Evolutionary conservation across 306 rosid genomes (phyloP).

Genomic region (Trifolium dubium): DNA sequence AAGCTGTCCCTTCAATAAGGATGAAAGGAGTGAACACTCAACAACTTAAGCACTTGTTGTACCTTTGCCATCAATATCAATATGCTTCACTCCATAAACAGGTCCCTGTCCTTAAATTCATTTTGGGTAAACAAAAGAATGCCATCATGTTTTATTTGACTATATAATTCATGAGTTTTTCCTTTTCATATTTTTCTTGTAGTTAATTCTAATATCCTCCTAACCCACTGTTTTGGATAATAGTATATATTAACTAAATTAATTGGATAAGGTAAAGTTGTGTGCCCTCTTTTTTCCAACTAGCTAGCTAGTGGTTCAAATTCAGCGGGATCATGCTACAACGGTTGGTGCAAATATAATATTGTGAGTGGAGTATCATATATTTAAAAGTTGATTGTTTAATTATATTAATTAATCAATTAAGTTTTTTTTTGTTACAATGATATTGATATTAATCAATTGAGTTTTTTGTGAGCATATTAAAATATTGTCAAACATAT

Average conservation of each 20-base stretch:
- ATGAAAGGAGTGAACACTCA: slow-evolving; percentile 26
- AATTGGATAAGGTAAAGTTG: not conserved
- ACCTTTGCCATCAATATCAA: slow-evolving; percentile 39
- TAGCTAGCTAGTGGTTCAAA: slow-evolving; percentile 2
- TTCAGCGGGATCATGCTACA: not conserved
- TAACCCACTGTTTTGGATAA: not conserved
- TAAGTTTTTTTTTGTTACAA: not conserved
- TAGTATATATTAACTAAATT: not conserved
- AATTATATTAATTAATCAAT: not conserved
- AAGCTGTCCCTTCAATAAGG: slow-evolving; percentile 37
- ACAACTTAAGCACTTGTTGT: slow-evolving; percentile 7
- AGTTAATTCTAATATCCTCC: too few relatives aligned
- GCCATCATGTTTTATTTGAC: slow-evolving; percentile 29
- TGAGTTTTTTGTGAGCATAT: too few relatives aligned
- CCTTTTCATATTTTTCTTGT: not conserved
- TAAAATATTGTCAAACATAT: not conserved
- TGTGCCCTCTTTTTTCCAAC: too few relatives aligned
- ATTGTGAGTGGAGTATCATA: not conserved
- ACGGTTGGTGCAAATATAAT: not conserved
- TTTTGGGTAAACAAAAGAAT: slow-evolving; percentile 41
- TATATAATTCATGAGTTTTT: not conserved
- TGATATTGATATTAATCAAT: too few relatives aligned
- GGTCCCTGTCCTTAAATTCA: slow-evolving; percentile 27
- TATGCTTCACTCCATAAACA: slow-evolving; percentile 30
- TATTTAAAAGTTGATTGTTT: not conserved